Evolutionary conservation across 108 stramenopile genomes (phyloP).

Genomic region (Cyclostephanos tholiformis): DNA sequence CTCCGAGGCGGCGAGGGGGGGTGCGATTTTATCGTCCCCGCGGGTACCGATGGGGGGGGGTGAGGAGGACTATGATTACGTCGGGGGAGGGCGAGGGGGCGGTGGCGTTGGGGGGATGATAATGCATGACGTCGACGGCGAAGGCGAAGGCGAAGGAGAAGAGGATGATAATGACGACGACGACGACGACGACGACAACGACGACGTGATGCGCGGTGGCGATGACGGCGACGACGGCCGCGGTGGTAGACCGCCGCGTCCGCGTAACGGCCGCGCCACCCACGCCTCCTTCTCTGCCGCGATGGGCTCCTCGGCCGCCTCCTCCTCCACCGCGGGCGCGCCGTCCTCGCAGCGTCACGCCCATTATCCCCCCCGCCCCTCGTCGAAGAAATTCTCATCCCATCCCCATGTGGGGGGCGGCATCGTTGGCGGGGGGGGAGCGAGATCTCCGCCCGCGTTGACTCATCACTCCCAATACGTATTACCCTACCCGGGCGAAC

Average conservation of each 20-base stretch:
- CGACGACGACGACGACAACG: not conserved
- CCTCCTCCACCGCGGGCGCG: conserved; percentile 11
- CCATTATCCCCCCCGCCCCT: no score
- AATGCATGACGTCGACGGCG: not conserved
- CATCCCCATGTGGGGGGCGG: no score
- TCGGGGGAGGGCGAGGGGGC: not conserved
- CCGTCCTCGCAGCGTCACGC: conserved; percentile 18
- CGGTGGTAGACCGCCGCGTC: not conserved
- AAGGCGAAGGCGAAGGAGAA: not conserved
- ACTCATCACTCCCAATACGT: conserved; percentile 10
- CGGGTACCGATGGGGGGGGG: not conserved
- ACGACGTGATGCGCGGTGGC: not conserved
- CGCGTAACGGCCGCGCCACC: not conserved
- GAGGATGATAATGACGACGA: conserved; percentile 2
- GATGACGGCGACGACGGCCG: not conserved
- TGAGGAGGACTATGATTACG: not conserved
- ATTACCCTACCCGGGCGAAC: conserved; percentile 42
- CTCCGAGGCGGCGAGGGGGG: not conserved
- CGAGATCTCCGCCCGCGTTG: not conserved
- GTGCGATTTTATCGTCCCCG: not conserved
- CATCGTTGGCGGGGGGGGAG: not conserved
- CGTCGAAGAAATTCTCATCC: no score
- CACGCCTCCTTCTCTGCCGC: no score
- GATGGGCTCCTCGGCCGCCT: no score
- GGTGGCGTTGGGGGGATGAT: not conserved